Evolutionary conservation across 805 yeast species (phyloP).

Genomic region (Candida nonsorbophila): DNA sequence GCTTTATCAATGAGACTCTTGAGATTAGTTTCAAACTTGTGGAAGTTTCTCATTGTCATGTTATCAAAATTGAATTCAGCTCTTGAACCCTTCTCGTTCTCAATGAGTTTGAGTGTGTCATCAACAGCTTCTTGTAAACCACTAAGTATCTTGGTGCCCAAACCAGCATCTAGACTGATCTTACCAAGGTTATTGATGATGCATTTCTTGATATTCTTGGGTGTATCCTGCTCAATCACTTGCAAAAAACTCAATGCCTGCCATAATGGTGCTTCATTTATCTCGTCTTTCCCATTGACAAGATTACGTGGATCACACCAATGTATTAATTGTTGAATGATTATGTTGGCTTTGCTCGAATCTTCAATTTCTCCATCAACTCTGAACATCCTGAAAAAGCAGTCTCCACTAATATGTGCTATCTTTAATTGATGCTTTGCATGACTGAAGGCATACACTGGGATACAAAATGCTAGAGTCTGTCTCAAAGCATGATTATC

Average conservation of each 20-base stretch:
- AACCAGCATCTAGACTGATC: slow-evolving; percentile 26
- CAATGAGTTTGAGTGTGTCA: slow-evolving; percentile 24
- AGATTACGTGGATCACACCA: slow-evolving; percentile 82
- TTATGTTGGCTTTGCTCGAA: slow-evolving; percentile 37
- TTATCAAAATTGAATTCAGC: slow-evolving; percentile 29
- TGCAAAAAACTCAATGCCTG: slow-evolving; percentile 52
- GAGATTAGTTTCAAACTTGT: slow-evolving; percentile 22
- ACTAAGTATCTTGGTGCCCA: slow-evolving; percentile 22
- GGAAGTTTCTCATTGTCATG: slow-evolving; percentile 23
- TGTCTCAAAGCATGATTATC: slow-evolving; percentile 67
- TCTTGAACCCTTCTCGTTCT: slow-evolving; percentile 12
- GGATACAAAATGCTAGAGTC: slow-evolving; percentile 79
- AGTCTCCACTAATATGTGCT: slow-evolving; percentile 60
- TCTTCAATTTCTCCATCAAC: slow-evolving; percentile 26
- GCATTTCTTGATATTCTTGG: slow-evolving; percentile 48
- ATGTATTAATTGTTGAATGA: slow-evolving; percentile 66
- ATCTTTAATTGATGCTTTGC: slow-evolving; percentile 63
- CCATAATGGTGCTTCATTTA: slow-evolving; percentile 46
- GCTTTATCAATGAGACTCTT: slow-evolving; percentile 19
- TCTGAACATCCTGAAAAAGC: slow-evolving; percentile 52
- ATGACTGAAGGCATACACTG: slow-evolving; percentile 81
- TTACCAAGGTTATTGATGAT: slow-evolving; percentile 48
- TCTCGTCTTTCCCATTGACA: slow-evolving; percentile 42
- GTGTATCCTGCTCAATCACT: slow-evolving; percentile 44
- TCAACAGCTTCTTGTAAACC: slow-evolving; percentile 29